Evolutionary conservation across 1,139 yeast genomes (phyloP), one percentile per base, ranked within the genome.

Genomic region (Candida glucosophila): DNA sequence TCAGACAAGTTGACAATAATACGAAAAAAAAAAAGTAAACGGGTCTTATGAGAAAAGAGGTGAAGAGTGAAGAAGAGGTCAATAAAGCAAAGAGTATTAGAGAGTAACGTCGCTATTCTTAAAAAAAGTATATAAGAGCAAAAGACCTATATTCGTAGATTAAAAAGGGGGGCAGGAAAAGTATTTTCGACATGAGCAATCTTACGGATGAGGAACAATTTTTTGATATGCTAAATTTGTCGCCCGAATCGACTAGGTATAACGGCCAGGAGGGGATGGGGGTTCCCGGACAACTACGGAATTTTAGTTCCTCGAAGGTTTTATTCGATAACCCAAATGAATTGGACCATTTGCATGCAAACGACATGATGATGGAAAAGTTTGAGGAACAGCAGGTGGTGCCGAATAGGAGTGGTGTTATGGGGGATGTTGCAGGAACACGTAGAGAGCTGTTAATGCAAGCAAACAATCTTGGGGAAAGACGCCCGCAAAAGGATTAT

Each of bases 141-240:
- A n/a, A n/a, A n/a, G n/a, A n/a, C n/a, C n/a, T n/a, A n/a, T n/a
- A n/a, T n/a, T n/a, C 18, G 8, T 8, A 16, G 8, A 16, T 16
- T n/a, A 16, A 16, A 8, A 16, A 16, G n/a, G 18, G 9, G n/a
- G 18, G n/a, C 18, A 8, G n/a, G n/a, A n/a, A 8, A 16, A 9
- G 5, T 9, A 19, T 19, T 12, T 6, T 6, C 9, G 20, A 13
- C 9, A 20, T 20, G 22, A 12, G 14, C 10, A 24, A 20, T 20
- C 24, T 26, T 29, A 28, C 36, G 19, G 55, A 45, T n/a, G 55
- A 51, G 14, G 52, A 52, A 15, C 49, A 46, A 20, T 29, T 50
- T 12, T 48, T 39, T 35, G 54, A 52, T 24, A 39, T 47, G 8
- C 34, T 53, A 22, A 39, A 44, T 23, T 29, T 34, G 14, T 40